Evolutionary conservation across 495 filamentous ascomycete species (phyloP), one percentile per base, ranked within the genome.

Genomic region (Oidiodendron maius): DNA sequence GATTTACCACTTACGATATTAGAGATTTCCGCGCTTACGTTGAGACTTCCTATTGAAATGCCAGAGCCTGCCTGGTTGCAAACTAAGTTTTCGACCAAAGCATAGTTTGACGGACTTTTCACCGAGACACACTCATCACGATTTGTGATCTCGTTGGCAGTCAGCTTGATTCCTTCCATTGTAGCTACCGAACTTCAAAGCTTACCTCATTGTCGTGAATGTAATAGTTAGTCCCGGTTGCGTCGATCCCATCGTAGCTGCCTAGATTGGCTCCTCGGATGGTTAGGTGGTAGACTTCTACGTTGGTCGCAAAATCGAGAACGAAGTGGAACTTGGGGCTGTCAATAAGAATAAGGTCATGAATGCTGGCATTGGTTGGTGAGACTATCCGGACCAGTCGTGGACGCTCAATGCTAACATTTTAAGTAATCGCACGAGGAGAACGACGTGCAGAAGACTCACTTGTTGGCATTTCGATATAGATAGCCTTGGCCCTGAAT

Each of bases 51-150:
- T 56, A 75, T 72, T 10, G 69, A 70, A 53, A 71, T 73, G 2
- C 74, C 72, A n/a, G n/a, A n/a, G 30, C 72, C 71, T 35, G 62
- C 69, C 62, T 70, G 73, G 64, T 76, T 77, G 56, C 76, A 79
- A 58, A 70, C 72, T 26, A 77, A 71, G 45, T 71, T 67, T 47
- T 78, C 72, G 26, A 76, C 62, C 17, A 76, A 61, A 43, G 72
- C 68, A 55, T 76, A 71, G 51, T 71, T 55, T 10, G 71, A 67
- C 5, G 70, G 70, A 3, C 57, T 67, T 63, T 75, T 76, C 52
- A 77, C 72, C 23, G 66, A 71, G 23, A 78, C 65, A 50, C 74
- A 78, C 51, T 78, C 74, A 48, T 77, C 74, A 46, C 72, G 70
- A 59, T 77, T 77, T 11, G 75, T 76, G 9, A 76, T n/a, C n/a